These are phyloP conservation scores for Nicotiana sylvestris DNA, from an alignment of 257 asterid genomes.

Conservation along the genomic window DNA sequence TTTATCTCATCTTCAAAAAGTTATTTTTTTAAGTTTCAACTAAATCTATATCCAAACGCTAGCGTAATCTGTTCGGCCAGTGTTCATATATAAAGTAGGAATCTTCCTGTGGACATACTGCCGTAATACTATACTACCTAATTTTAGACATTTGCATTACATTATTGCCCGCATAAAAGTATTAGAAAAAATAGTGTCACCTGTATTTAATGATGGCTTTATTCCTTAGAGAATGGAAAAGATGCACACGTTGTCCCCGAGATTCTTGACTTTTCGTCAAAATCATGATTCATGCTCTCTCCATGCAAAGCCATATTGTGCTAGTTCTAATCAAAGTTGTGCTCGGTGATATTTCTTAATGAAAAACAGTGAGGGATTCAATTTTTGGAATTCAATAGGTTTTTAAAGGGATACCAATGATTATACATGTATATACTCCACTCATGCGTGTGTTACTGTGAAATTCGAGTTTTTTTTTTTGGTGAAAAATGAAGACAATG, in stretches of 20 bases:
- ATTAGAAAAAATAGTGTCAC: background rate
- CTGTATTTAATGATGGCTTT: background rate
- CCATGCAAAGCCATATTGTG: background rate
- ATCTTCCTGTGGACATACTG: background rate
- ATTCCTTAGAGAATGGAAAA: conserved; percentile 12
- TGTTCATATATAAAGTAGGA: background rate
- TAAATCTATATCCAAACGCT: too few species aligned
- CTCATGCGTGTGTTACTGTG: background rate
- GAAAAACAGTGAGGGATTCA: background rate
- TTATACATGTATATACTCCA: background rate
- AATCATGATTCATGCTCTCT: background rate
- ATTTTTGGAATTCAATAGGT: background rate
- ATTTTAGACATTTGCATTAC: background rate
- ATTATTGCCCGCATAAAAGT: background rate
- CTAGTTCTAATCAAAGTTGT: background rate
- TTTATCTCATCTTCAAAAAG: too few species aligned
- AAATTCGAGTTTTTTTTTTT: background rate
- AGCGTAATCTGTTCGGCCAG: too few species aligned
- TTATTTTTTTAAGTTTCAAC: too few species aligned
- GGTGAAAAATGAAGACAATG: too few species aligned
- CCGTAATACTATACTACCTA: background rate
- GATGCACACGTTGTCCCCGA: conserved; percentile 3
- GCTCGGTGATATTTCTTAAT: background rate
- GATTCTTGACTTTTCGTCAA: background rate
- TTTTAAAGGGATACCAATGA: background rate